Evolutionary conservation across 768 basidiomycete genomes (phyloP).

Genomic region (Termitomyces sp.): DNA sequence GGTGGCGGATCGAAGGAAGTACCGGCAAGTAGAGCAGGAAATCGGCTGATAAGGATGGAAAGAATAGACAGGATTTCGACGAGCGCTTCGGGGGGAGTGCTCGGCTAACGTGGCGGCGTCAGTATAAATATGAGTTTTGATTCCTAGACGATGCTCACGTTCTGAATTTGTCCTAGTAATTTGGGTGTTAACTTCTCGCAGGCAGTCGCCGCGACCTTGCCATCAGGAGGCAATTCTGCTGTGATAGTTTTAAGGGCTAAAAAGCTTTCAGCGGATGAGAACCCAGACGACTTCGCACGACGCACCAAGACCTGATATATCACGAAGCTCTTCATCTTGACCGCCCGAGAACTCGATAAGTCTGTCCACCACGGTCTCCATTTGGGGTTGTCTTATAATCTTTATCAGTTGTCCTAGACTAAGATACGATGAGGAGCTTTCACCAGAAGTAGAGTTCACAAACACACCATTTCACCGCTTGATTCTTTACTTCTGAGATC

Average conservation of each 20-base stretch:
- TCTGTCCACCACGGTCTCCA: slow-evolving; percentile 86
- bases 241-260: slow-evolving; percentile 94
- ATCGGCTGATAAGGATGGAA: slow-evolving; percentile 84
- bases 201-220: slow-evolving; percentile 73
- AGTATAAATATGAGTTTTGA: neutral
- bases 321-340: slow-evolving; percentile 89
- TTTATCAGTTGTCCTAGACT: slow-evolving; percentile 91
- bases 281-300: neutral
- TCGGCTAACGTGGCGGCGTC: slow-evolving; percentile 36
- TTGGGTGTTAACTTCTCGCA: slow-evolving; percentile 85
- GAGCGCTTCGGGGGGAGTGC: slow-evolving; percentile 75
- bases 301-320: slow-evolving; percentile 90
- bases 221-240: slow-evolving; percentile 80
- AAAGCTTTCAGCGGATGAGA: neutral
- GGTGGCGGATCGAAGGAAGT: slow-evolving; percentile 54
- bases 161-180: slow-evolving; percentile 73
- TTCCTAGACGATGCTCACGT: slow-evolving; percentile 39
- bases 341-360: slow-evolving; percentile 83
- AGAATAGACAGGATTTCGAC: slow-evolving; percentile 83
- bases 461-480: slow-evolving; percentile 89
- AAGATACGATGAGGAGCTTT: slow-evolving; percentile 4
- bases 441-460: neutral
- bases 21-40: slow-evolving; percentile 64
- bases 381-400: slow-evolving; percentile 76
- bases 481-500: slow-evolving; percentile 98